phyloP scores from a whole-genome alignment of 257 asterid species.

The Solanum pennellii region DNA sequence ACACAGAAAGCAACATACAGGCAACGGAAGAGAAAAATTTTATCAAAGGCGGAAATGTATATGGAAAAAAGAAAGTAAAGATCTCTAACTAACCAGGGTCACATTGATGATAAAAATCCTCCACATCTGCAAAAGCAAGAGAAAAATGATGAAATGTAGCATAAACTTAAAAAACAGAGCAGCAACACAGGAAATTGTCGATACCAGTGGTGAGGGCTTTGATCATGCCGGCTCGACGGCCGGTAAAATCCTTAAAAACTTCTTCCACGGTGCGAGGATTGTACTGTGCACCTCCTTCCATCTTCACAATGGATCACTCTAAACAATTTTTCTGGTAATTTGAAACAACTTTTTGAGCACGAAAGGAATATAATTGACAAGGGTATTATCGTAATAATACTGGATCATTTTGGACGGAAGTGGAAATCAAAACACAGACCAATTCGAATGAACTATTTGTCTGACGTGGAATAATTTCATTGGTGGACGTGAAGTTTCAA shows the following conservation, averaged over 20 bases:
- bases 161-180: neutral
- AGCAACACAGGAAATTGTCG: neutral
- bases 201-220: constrained; percentile 24
- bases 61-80: neutral
- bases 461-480: neutral
- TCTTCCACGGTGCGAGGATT: constrained; percentile 20
- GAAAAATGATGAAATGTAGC: neutral
- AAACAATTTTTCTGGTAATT: neutral
- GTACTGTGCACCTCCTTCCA: constrained; percentile 13
- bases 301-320: neutral
- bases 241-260: constrained; percentile 7
- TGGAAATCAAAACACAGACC: neutral
- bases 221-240: constrained; percentile 17
- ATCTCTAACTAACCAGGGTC: constrained; percentile 5
- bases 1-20: neutral
- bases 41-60: neutral
- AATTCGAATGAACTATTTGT: neutral
- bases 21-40: neutral
- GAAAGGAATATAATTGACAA: neutral
- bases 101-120: constrained; percentile 7
- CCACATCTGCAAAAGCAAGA: constrained; percentile 1
- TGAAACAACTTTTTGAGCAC: neutral
- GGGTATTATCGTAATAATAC: neutral
- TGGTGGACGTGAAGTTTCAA: neutral
- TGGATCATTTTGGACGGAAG: neutral